These are phyloP conservation scores for Tremella yokohamensis DNA, from an alignment of 768 basidiomycete species.

Conservation along the genomic window DNA sequence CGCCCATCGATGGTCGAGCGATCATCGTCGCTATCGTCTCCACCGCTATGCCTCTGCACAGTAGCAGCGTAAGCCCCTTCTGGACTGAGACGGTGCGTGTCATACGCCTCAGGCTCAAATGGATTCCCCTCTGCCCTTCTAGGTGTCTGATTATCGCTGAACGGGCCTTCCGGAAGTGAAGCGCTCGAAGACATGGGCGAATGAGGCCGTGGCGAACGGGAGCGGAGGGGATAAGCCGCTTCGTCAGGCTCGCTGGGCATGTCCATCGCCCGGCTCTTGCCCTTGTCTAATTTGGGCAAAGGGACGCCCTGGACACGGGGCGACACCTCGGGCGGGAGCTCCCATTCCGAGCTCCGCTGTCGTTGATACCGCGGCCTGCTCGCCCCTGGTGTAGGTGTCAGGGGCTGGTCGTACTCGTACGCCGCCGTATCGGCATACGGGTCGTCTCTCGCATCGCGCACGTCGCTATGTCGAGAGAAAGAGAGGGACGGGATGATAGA, in stretches of 20 bases:
- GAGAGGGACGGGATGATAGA: slow-evolving; percentile 3
- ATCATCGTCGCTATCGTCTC: neutral
- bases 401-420: neutral
- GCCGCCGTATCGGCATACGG: neutral
- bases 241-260: slow-evolving; percentile 4
- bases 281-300: neutral
- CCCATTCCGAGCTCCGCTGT: slow-evolving; percentile 5
- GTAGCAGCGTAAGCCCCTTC: neutral
- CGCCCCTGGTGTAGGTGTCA: neutral
- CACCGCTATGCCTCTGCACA: neutral
- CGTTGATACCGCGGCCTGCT: neutral
- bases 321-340: neutral
- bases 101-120: slow-evolving; percentile 1
- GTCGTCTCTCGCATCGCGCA: neutral
- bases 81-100: neutral
- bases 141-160: neutral
- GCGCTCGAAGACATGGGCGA: neutral
- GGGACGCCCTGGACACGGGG: neutral
- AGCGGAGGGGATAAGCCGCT: slow-evolving; percentile 6
- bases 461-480: neutral
- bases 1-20: neutral
- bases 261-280: neutral
- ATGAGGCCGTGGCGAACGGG: neutral
- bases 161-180: neutral
- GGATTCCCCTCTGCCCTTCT: neutral